Evolutionary conservation across 257 asterid species (phyloP).

Genomic region (Buddleja alternifolia): DNA sequence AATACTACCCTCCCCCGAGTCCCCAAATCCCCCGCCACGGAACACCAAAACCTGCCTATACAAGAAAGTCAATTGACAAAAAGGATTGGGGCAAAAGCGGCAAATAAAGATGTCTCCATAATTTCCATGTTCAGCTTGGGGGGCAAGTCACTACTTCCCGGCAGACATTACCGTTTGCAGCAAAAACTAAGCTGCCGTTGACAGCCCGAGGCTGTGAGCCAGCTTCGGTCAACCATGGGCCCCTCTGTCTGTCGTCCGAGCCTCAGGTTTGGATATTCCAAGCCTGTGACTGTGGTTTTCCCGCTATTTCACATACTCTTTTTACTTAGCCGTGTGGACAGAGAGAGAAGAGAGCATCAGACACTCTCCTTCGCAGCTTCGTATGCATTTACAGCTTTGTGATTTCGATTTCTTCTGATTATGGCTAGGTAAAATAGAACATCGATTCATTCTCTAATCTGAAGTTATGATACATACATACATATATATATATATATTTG

Average conservation of each 20-base stretch:
- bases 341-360: slow-evolving; percentile 37
- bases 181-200: neutral
- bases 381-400: slow-evolving; percentile 7
- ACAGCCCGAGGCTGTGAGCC: slow-evolving; percentile 47
- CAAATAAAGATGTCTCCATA: too few species aligned
- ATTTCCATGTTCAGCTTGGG: slow-evolving; percentile 65
- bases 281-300: slow-evolving; percentile 52
- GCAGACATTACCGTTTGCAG: slow-evolving; percentile 36
- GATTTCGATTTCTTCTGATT: slow-evolving; percentile 19
- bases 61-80: too few species aligned
- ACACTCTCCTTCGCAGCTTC: slow-evolving; percentile 38
- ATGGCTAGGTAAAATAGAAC: slow-evolving; percentile 38
- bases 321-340: slow-evolving; percentile 67
- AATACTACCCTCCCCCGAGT: too few species aligned
- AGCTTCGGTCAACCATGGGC: slow-evolving; percentile 63
- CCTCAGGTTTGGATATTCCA: slow-evolving; percentile 40
- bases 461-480: too few species aligned
- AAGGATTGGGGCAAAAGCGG: too few species aligned
- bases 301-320: slow-evolving; percentile 60
- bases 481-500: too few species aligned
- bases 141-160: slow-evolving; percentile 52
- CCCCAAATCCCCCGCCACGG: too few species aligned
- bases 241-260: slow-evolving; percentile 27
- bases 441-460: neutral
- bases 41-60: too few species aligned